phyloP scores from a whole-genome alignment of 495 filamentous ascomycete species.

The Trypethelium eluteriae region DNA sequence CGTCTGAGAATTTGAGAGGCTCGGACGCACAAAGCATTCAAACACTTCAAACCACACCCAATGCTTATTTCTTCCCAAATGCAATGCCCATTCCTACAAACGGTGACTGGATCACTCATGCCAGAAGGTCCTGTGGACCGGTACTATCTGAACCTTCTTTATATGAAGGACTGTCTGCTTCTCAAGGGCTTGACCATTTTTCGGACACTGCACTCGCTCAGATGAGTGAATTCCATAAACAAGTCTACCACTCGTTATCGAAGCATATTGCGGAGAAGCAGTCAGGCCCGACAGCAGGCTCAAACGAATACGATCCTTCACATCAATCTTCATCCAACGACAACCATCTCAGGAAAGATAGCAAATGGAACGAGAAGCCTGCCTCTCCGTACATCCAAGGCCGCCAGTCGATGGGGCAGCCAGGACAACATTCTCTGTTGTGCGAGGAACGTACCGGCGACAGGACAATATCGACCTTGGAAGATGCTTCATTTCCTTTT shows the following conservation, averaged over 20 bases:
- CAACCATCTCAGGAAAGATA: background rate
- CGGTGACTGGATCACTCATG: background rate
- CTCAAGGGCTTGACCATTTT: background rate
- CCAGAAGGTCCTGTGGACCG: background rate
- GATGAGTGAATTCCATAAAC: conserved; percentile 6
- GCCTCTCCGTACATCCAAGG: background rate
- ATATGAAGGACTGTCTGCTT: background rate
- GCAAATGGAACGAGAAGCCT: background rate
- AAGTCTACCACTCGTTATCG: background rate
- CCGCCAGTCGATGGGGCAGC: background rate
- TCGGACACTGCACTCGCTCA: background rate
- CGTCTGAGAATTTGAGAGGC: background rate
- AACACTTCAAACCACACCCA: background rate
- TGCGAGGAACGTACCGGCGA: background rate
- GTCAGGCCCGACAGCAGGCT: background rate
- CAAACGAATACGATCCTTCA: background rate
- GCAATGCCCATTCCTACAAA: background rate
- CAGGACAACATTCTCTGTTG: background rate
- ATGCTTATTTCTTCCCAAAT: background rate
- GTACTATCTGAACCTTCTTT: background rate
- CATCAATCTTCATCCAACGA: background rate
- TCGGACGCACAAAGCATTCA: background rate
- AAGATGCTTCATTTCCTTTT: background rate
- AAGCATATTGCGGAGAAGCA: background rate
- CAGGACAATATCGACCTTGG: background rate